A percentile compares a stretch with the other conserved stretches of the same genome.
These are phyloP conservation scores for Kwoniella pini DNA, from an alignment of 768 basidiomycete genomes.

Conservation along the genomic window DNA sequence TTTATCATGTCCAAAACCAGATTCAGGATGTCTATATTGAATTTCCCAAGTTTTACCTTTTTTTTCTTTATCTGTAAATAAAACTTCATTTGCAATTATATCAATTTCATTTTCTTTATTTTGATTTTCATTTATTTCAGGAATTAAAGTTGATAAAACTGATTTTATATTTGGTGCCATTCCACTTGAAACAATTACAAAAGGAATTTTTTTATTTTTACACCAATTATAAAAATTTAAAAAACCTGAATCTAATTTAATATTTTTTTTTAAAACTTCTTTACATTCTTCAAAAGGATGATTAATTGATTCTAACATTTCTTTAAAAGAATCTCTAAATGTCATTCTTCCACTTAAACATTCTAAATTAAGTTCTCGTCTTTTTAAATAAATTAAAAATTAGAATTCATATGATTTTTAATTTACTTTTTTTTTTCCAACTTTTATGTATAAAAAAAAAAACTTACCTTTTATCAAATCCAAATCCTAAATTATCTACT, in stretches of 20 bases:
- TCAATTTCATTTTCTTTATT: slow-evolving; percentile 71
- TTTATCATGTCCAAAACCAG: slow-evolving; percentile 93
- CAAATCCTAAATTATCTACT: slow-evolving; percentile 88
- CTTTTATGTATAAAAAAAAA: no score
- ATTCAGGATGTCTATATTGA: slow-evolving; percentile 83
- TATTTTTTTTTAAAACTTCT: slow-evolving; percentile 70
- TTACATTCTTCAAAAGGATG: slow-evolving; percentile 85
- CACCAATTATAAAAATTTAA: slow-evolving; percentile 84
- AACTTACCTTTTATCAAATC: slow-evolving; percentile 65
- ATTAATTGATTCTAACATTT: slow-evolving; percentile 77
- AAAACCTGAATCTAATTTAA: slow-evolving; percentile 84
- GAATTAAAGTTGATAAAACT: slow-evolving; percentile 78
- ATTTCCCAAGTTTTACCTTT: slow-evolving; percentile 67
- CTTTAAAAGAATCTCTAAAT: slow-evolving; percentile 83
- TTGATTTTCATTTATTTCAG: slow-evolving; percentile 59
- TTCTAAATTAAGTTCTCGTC: slow-evolving; percentile 69
- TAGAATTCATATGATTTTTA: no score
- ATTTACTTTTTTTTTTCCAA: no score
- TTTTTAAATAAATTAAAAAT: slow-evolving; percentile 10
- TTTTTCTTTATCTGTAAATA: slow-evolving; percentile 64
- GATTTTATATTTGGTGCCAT: slow-evolving; percentile 94
- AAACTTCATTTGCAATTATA: slow-evolving; percentile 91
- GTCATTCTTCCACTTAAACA: slow-evolving; percentile 67
- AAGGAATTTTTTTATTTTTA: slow-evolving; percentile 73
- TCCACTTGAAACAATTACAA: slow-evolving; percentile 92